Base-by-base conservation (phyloP, 2,329 filamentous ascomycete genomes). In the Diaporthe longicolla region DNA sequence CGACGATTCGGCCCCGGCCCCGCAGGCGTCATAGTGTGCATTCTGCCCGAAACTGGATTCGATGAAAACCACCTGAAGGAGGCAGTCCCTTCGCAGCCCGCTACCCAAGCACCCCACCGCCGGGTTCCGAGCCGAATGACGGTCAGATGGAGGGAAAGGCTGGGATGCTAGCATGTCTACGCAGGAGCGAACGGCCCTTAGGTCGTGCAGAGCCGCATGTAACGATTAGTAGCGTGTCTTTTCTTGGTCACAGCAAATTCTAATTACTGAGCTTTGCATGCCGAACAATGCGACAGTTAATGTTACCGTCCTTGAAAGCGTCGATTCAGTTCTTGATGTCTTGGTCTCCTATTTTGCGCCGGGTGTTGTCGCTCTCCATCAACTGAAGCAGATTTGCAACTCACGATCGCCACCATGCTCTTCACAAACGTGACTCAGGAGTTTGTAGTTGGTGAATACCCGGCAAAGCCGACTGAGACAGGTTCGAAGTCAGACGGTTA, bases 11-110 rank as follows among this genome's bases (percentile, higher is more conserved):
- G 26, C 9, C 29, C 58, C 63, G 24, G 26, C 55, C n/a, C 8
- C 59, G 13, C 71, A 73, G 65, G 66, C 66, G 24, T 73, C 74
- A 75, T 75, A 75, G 71, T 52, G 59, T 48, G 3, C 45, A 48
- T 21, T 48, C 45, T 21, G 19, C 19, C 45, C 15, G 45, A 48
- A 48, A 48, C 17, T 21, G 45, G 19, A 21, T 48, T n/a, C 45
- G 45, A 48, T 21, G 45, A 15, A 9, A 48, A 32, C 21, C 21
- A 37, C 26, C 8, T 29, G 43, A 19, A 54, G 45, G 45, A n/a
- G 45, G 50, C 19, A 55, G 43, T 10, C 8, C 17, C 26, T 32
- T 43, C 13, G 37, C 48, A 43, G 54, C 43, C 35, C 45, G 15
- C 35, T 32, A 48, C 59, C 58, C 48, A 45, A 26, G 63, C 19